Evolutionary conservation across 2,329 filamentous ascomycete species (phyloP), one percentile per base, ranked within the genome.

Genomic region (Aspergillus candidus): DNA sequence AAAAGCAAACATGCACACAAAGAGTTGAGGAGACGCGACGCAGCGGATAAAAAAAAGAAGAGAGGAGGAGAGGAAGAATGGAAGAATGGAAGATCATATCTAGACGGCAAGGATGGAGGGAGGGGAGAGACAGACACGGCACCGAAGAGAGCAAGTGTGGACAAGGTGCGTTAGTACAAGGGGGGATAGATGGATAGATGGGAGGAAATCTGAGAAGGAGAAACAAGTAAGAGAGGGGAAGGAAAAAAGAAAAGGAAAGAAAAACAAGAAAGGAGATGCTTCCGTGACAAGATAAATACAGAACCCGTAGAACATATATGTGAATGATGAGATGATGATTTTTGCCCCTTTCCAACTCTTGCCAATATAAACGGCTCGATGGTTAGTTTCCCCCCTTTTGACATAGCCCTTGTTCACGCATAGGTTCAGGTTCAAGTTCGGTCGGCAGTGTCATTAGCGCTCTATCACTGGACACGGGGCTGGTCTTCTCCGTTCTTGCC

Each of bases 401-500:
- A 18, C 4, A 18, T 4, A 18, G 18, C 18, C 18, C 18, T 18
- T 6, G 18, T 6, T 4, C 18, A 5, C 18, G 18, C 17, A 18
- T 5, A 17, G 18, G 34, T 31, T 30, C 15, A n/a, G 36, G 29
- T 44, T 29, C 15, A 35, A 14, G 32, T 32, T 14, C 18, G 41
- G 30, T 30, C 32, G 35, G 41, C 38, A 27, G 36, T 38, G 35
- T 45, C 32, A 11, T 34, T 31, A 35, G n/a, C 46, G 38, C 44
- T 38, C 49, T 50, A 60, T 53, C 53, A 49, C 31, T 62, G 58
- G 30, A 56, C 40, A 38, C 62, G 60, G 14, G 60, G 62, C 44
- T 63, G 53, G 37, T 66, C 61, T 50, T 55, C 62, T 53, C 58
- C 65, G 52, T 65, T 57, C 49, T 66, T 65, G 40, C 59, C 61